Percentiles rank a stretch among this genome's conserved stretches.
Evolutionary conservation across 805 yeast species (phyloP).

Genomic region (Lipomyces chichibuensis): DNA sequence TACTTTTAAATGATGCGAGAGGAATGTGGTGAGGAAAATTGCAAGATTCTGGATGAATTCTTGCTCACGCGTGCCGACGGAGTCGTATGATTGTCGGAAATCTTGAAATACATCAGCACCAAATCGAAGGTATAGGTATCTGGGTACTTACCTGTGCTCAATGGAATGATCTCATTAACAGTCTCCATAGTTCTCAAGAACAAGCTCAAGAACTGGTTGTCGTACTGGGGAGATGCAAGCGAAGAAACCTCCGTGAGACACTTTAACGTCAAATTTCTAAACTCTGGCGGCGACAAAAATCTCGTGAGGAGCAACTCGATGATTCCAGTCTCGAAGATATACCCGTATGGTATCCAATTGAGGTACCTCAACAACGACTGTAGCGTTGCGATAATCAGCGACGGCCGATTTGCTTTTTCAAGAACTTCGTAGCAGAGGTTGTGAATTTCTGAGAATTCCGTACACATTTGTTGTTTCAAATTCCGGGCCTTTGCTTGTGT

Average conservation of each 20-base stretch:
- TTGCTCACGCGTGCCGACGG: slow-evolving; percentile 82
- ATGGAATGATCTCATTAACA: slow-evolving; percentile 69
- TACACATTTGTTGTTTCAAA: slow-evolving; percentile 79
- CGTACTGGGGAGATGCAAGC: slow-evolving; percentile 55
- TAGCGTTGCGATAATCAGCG: slow-evolving; percentile 81
- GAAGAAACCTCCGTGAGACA: slow-evolving; percentile 90
- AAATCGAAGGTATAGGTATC: background rate
- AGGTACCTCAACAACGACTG: slow-evolving; percentile 80
- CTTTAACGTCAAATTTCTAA: slow-evolving; percentile 82
- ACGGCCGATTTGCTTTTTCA: slow-evolving; percentile 83
- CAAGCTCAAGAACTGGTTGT: slow-evolving; percentile 63
- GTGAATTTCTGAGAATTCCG: slow-evolving; percentile 91
- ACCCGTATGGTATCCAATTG: slow-evolving; percentile 92
- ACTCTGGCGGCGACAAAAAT: slow-evolving; percentile 75
- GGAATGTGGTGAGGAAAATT: slow-evolving; percentile 83
- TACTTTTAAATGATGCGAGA: slow-evolving; percentile 70
- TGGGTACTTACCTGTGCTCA: slow-evolving; percentile 36
- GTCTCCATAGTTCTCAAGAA: slow-evolving; percentile 76
- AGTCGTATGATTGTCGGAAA: slow-evolving; percentile 68
- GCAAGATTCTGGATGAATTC: slow-evolving; percentile 94
- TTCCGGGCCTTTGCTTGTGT: slow-evolving; percentile 91
- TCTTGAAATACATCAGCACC: slow-evolving; percentile 46
- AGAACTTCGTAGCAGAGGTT: slow-evolving; percentile 90
- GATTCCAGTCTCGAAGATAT: slow-evolving; percentile 84
- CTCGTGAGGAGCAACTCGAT: slow-evolving; percentile 71